phyloP scores from a whole-genome alignment of 805 yeast species.

The Candida quercuum region DNA sequence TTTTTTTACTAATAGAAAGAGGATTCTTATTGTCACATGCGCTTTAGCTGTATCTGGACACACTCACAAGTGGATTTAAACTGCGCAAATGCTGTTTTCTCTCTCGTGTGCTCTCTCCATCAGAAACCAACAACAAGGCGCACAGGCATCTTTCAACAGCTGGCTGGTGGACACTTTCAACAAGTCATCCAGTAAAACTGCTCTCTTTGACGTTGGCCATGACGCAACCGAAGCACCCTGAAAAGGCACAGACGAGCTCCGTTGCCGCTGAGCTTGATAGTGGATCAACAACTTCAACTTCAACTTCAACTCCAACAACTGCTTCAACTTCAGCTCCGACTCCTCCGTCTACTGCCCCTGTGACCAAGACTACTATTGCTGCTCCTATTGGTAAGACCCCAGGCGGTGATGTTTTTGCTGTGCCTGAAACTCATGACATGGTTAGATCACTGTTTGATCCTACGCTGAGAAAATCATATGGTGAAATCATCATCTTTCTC shows the following conservation, averaged over 20 bases:
- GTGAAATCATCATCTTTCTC: slow-evolving; percentile 55
- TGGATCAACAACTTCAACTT: neutral
- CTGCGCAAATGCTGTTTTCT: neutral
- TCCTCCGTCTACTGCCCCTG: neutral
- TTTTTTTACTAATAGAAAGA: too few relatives aligned
- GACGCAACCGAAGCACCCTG: too few relatives aligned
- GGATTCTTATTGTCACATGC: slow-evolving; percentile 1
- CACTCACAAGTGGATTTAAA: too few relatives aligned
- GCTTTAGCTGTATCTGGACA: neutral
- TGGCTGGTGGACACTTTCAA: too few relatives aligned
- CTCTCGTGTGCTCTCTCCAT: neutral
- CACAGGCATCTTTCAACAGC: too few relatives aligned
- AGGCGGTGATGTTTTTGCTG: slow-evolving; percentile 26
- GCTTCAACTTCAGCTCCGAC: neutral
- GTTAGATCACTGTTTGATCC: slow-evolving; percentile 78
- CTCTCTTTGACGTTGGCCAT: too few relatives aligned
- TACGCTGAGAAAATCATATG: slow-evolving; percentile 56
- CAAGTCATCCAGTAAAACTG: neutral
- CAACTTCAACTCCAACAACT: neutral
- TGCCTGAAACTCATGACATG: slow-evolving; percentile 71
- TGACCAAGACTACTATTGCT: neutral
- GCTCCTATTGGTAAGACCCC: slow-evolving; percentile 20
- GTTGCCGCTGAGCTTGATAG: too few relatives aligned
- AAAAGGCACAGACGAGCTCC: too few relatives aligned
- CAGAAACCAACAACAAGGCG: neutral